phyloP scores from a whole-genome alignment of 2,329 filamentous ascomycete genomes.

The Fusarium newnesense region DNA sequence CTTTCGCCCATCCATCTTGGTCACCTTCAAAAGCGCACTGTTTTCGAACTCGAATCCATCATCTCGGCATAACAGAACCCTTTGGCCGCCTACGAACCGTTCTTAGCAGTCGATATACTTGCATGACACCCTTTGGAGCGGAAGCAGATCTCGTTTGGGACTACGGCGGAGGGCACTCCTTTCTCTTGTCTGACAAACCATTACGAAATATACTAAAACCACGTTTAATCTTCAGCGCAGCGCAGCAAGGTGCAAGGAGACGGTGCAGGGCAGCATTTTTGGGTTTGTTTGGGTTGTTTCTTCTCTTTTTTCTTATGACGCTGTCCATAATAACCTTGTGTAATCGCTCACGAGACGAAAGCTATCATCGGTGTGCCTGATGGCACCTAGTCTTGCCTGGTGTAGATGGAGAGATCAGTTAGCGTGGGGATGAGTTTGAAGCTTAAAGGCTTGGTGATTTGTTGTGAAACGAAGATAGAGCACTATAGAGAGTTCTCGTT shows the following conservation, averaged over 20 bases:
- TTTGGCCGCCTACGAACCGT: conserved; percentile 20
- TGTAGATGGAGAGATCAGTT: conserved; percentile 29
- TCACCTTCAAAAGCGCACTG: neutral
- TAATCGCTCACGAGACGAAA: conserved; percentile 36
- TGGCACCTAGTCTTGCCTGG: conserved; percentile 26
- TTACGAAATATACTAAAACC: conserved; percentile 50
- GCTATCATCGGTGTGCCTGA: conserved; percentile 18
- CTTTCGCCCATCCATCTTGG: conserved; percentile 5
- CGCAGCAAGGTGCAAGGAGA: conserved; percentile 53
- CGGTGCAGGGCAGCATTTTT: conserved; percentile 53
- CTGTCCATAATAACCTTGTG: conserved; percentile 46
- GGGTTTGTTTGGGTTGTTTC: conserved; percentile 49
- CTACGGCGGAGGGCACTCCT: conserved; percentile 36
- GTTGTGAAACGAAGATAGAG: conserved; percentile 46
- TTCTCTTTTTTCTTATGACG: conserved; percentile 46
- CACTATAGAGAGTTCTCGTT: conserved; percentile 48
- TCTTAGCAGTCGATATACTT: conserved; percentile 36
- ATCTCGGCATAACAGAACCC: conserved; percentile 41
- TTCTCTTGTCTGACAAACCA: conserved; percentile 49
- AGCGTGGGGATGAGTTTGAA: conserved; percentile 41
- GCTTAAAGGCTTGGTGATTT: conserved; percentile 41
- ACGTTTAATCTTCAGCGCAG: conserved; percentile 50
- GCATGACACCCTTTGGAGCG: conserved; percentile 26
- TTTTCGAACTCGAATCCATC: conserved; percentile 28
- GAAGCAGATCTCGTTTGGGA: conserved; percentile 39